Evolutionary conservation across 1,284 basidiomycete genomes (phyloP), one percentile per base, ranked within the genome.

Genomic region (Austropuccinia psidii): DNA sequence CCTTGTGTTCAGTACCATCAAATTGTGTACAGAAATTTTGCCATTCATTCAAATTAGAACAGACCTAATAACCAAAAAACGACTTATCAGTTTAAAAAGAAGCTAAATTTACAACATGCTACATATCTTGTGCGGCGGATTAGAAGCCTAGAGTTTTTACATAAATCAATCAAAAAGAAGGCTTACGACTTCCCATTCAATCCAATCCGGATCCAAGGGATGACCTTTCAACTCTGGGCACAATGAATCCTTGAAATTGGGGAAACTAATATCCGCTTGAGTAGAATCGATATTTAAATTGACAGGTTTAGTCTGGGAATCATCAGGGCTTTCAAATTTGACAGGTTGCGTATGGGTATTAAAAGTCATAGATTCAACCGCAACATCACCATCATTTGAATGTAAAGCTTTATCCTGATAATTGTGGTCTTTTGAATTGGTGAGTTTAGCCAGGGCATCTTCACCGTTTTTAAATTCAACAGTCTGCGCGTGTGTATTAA

Each of bases 151-250:
- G n/a, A 33, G 49, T 29, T 17, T 29, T 5, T n/a, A 31, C 15
- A 66, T 13, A 27, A 58, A 35, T 21, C 17, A 35, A 33, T 1
- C n/a, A n/a, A 29, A 17, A 35, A 39, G 52, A n/a, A 50, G 31
- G 37, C 69, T 52, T 24, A 73, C 69, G 11, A 64, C 69, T 73
- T 73, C 69, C 69, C 69, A 73, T 64, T 60, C 69, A n/a, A 73
- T 73, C 69, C 69, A 73, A 31, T 64, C 49, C 27, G 69, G 58
- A 52, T 73, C 69, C 5, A 73, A 58, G 11, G 68, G 68, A 61
- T 64, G 69, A 4, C 58, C 69, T 50, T 64, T 73, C 21, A 61
- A n/a, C 35, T 61, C 39, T 21, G 66, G 69, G 39, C 37, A 57
- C 33, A 33, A 19, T 15, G 39, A 11, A n/a, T 49, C 61, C 4